Evolutionary conservation across 2,329 filamentous ascomycete genomes (phyloP), one percentile per base, ranked within the genome.

Genomic region (Coniella vitis): DNA sequence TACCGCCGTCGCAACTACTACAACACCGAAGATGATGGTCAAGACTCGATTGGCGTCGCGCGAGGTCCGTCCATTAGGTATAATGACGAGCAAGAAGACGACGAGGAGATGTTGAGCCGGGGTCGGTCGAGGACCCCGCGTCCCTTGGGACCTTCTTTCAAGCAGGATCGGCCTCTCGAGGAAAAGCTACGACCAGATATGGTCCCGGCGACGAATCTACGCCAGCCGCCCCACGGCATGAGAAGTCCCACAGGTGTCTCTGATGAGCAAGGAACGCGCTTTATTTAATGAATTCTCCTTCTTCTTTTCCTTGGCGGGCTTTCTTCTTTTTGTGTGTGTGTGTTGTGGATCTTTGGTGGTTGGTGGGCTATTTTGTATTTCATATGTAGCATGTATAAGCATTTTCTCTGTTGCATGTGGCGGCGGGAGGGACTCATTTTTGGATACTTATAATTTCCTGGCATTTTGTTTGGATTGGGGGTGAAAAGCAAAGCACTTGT

Each of bases 201-300:
- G n/a, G n/a, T n/a, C n/a, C n/a, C n/a, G n/a, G 47, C 45, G 1
- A 50, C 48, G 42, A 52, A 52, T 42, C n/a, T 51, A 17, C 38
- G 44, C 38, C 47, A 50, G 49, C 49, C 49, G 45, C 52, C 49
- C 38, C 47, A 49, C 36, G 54, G 53, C 9, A 50, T 55, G 47
- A 54, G 45, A 35, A 56, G 54, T 20, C 56, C 59, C 3, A 56
- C 53, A 7, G 55, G 57, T 7, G 60, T 61, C 55, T 60, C 62
- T 38, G 64, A 66, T 55, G 55, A 56, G 25, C 63, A 63, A 51
- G 64, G 63, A 34, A 63, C 58, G 19, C 58, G 58, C 7, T 65
- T 66, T 41, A 64, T 67, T n/a, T 67, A 38, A 52, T 4, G 21
- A 12, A 12, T 16, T 3, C 12, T 29, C 2, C 20, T 14, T 20